A percentile compares a stretch with the other conserved stretches of the same genome.
Evolutionary conservation across 257 asterid species (phyloP).

Genomic region (Prunella vulgaris): DNA sequence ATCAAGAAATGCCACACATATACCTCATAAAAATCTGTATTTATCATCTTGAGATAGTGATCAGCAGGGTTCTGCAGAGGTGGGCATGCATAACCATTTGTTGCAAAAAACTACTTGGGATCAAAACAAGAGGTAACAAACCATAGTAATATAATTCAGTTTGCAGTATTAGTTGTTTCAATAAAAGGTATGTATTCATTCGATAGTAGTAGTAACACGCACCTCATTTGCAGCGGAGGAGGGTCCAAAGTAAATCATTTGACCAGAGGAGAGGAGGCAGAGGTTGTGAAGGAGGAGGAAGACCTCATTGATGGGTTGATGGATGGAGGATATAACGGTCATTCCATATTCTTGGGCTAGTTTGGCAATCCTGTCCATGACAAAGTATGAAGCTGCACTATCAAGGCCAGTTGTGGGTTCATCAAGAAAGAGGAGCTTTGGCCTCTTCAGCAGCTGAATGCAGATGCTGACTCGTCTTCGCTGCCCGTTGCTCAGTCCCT

Average conservation of each 20-base stretch:
- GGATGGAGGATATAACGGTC: slow-evolving; percentile 54
- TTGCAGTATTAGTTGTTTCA: too few species aligned
- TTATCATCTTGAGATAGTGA: slow-evolving; percentile 48
- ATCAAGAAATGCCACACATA: background rate
- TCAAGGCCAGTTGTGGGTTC: slow-evolving; percentile 75
- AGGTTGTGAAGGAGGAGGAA: slow-evolving; percentile 47
- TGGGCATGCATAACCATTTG: slow-evolving; percentile 45
- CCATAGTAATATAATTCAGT: too few species aligned
- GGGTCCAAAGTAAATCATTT: slow-evolving; percentile 49
- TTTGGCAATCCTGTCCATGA: slow-evolving; percentile 40
- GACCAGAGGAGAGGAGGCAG: slow-evolving; percentile 48
- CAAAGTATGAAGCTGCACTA: slow-evolving; percentile 49
- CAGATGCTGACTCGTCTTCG: slow-evolving; percentile 64
- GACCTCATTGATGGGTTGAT: slow-evolving; percentile 49
- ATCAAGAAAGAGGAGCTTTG: slow-evolving; percentile 58
- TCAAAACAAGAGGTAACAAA: too few species aligned
- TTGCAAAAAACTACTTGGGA: slow-evolving; percentile 50
- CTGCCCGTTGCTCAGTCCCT: slow-evolving; percentile 58
- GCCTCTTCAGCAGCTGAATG: slow-evolving; percentile 53
- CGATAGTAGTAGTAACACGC: too few species aligned
- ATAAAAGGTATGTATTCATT: too few species aligned
- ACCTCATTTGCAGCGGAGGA: slow-evolving; percentile 39
- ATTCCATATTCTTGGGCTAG: slow-evolving; percentile 42
- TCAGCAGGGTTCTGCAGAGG: slow-evolving; percentile 47
- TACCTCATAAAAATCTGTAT: slow-evolving; percentile 55